Percentiles rank a stretch among this genome's conserved stretches.
These are phyloP conservation scores for Apiotrichum laibachii DNA, from an alignment of 1,284 basidiomycete species.

Conservation along the genomic window DNA sequence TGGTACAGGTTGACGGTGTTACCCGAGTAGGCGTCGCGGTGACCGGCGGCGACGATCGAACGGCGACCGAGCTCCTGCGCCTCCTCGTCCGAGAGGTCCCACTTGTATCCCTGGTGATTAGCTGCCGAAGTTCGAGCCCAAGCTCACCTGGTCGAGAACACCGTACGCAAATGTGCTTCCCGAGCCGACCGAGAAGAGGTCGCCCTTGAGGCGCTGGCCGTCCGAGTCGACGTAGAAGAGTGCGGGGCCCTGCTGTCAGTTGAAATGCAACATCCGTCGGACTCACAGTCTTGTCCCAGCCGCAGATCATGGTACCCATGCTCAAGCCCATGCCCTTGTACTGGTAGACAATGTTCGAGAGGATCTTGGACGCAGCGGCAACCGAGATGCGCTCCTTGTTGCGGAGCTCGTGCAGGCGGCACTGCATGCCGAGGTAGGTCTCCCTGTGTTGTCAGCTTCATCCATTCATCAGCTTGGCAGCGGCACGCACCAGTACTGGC, in stretches of 20 bases:
- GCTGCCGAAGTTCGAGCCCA: background rate
- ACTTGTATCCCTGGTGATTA: slow-evolving; percentile 67
- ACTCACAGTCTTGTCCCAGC: slow-evolving; percentile 96
- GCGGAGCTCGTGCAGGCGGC: slow-evolving; percentile 91
- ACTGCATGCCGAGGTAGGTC: slow-evolving; percentile 97
- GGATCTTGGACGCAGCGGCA: slow-evolving; percentile 95
- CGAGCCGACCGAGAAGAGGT: slow-evolving; percentile 97
- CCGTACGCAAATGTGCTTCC: slow-evolving; percentile 98
- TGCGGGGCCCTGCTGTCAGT: slow-evolving; percentile 71
- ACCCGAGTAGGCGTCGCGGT: slow-evolving; percentile 96
- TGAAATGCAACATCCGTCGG: background rate
- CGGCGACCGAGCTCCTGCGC: slow-evolving; percentile 91
- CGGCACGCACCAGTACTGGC: slow-evolving; percentile 53
- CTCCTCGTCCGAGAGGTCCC: slow-evolving; percentile 90
- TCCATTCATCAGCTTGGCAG: background rate
- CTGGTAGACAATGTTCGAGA: slow-evolving; percentile 94
- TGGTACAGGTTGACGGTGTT: slow-evolving; percentile 96
- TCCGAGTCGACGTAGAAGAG: slow-evolving; percentile 99
- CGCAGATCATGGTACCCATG: slow-evolving; percentile 99
- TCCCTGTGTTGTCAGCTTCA: slow-evolving; percentile 60
- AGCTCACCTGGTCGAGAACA: slow-evolving; percentile 78
- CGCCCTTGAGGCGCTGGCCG: slow-evolving; percentile 89
- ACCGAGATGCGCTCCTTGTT: slow-evolving; percentile 98
- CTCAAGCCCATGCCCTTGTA: slow-evolving; percentile 99
- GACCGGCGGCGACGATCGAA: slow-evolving; percentile 95